phyloP scores from a whole-genome alignment of 2,329 filamentous ascomycete genomes.

The Calonectria pauciramosa region DNA sequence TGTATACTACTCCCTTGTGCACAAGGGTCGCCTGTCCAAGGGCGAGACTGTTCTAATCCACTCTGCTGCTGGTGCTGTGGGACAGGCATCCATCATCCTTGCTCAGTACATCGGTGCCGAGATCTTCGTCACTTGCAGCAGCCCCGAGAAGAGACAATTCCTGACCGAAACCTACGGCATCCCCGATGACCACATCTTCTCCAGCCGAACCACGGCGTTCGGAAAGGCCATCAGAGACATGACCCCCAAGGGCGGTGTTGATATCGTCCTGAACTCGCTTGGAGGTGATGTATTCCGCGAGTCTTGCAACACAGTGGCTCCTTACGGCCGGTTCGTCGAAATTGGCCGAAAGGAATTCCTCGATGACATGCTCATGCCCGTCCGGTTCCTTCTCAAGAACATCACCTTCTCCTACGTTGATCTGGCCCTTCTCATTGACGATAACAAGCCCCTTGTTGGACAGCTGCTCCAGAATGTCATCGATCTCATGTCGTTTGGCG shows the following conservation, averaged over 20 bases:
- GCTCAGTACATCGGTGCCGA: slow-evolving; percentile 19
- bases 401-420: slow-evolving; percentile 24
- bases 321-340: slow-evolving; percentile 21
- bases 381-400: slow-evolving; percentile 22
- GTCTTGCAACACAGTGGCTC: slow-evolving; percentile 14
- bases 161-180: slow-evolving; percentile 15
- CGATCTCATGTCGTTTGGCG: slow-evolving; percentile 15
- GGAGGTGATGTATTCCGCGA: slow-evolving; percentile 25
- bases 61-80: slow-evolving; percentile 21
- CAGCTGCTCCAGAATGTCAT: slow-evolving; percentile 18
- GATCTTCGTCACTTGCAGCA: slow-evolving; percentile 21
- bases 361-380: slow-evolving; percentile 21
- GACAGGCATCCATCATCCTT: slow-evolving; percentile 21
- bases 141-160: slow-evolving; percentile 15
- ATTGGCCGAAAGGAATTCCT: slow-evolving; percentile 30
- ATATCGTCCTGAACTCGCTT: slow-evolving; percentile 25
- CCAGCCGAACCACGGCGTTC: slow-evolving; percentile 11
- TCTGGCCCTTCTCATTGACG: slow-evolving; percentile 27
- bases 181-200: slow-evolving; percentile 25
- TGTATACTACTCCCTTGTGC: slow-evolving; percentile 23
- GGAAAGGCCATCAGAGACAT: neutral
- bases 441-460: slow-evolving; percentile 18
- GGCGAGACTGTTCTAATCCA: slow-evolving; percentile 36
- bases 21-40: slow-evolving; percentile 14
- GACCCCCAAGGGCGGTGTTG: slow-evolving; percentile 22